A percentile compares a stretch with the other conserved stretches of the same genome.
Conservation (phyloP, 2,329 filamentous ascomycete species). For the Moelleriella libera region DNA sequence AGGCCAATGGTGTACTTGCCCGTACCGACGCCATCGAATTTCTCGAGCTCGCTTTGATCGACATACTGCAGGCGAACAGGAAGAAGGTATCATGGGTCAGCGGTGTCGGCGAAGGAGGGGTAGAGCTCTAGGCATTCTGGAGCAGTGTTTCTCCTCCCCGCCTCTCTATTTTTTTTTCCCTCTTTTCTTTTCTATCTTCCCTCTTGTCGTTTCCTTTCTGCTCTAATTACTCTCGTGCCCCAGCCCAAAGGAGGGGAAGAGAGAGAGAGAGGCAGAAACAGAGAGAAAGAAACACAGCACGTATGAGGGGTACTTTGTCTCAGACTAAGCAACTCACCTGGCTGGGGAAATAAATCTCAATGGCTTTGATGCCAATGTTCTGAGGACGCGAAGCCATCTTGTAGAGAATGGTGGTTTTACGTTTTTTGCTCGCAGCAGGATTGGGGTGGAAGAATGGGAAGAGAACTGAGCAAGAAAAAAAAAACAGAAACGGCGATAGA, state of each 20-base stretch:
- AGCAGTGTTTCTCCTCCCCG: not conserved
- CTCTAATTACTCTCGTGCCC: too few relatives aligned
- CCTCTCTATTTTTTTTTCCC: not conserved
- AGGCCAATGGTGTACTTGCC: conserved; percentile 89
- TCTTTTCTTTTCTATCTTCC: not conserved
- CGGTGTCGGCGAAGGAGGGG: conserved; percentile 4
- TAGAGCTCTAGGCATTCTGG: conserved; percentile 1
- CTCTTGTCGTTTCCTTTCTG: too few relatives aligned
- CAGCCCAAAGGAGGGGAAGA: too few relatives aligned
- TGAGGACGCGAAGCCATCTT: conserved; percentile 62
- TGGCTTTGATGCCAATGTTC: conserved; percentile 87
- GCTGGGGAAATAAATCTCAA: conserved; percentile 77
- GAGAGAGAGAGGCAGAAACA: not conserved
- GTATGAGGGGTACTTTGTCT: not conserved
- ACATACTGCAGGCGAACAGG: conserved; percentile 48
- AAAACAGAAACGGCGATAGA: not conserved
- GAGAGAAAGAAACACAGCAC: too few relatives aligned
- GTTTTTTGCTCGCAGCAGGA: not conserved
- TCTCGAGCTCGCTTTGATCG: conserved; percentile 69
- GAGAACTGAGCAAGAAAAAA: not conserved
- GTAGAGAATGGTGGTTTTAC: not conserved
- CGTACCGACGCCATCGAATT: conserved; percentile 68
- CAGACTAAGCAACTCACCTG: conserved; percentile 44
- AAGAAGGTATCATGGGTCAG: conserved; percentile 9
- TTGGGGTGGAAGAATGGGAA: not conserved